Conservation (phyloP, 2,329 filamentous ascomycete genomes). For the Byssoonygena ceratinophila region DNA sequence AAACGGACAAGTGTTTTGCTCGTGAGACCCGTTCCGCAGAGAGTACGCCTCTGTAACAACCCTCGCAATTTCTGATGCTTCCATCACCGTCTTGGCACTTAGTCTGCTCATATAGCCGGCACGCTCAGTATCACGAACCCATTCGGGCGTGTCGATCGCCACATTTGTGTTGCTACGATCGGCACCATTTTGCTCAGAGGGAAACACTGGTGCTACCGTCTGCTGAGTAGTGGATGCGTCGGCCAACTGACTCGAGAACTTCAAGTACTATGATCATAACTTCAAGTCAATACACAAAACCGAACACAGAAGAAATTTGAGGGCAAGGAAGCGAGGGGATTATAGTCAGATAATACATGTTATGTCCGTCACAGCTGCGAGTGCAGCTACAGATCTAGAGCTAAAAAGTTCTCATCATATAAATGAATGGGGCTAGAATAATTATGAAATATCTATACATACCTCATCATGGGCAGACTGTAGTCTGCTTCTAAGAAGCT, state of each 20-base stretch:
- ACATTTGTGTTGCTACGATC: background rate
- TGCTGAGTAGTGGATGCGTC: constrained; percentile 19
- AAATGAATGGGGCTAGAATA: constrained; percentile 19
- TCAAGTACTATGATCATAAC: constrained; percentile 25
- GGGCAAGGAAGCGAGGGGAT: constrained; percentile 20
- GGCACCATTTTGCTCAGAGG: background rate
- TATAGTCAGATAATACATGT: constrained; percentile 47
- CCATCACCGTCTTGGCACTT: constrained; percentile 27
- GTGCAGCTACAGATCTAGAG: constrained; percentile 72
- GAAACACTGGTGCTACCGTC: background rate
- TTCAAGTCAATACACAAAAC: background rate
- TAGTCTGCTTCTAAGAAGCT: constrained; percentile 29
- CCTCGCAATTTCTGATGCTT: constrained; percentile 34
- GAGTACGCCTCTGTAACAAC: constrained; percentile 23
- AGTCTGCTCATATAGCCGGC: constrained; percentile 12
- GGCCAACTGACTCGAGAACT: constrained; percentile 25
- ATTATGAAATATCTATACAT: constrained; percentile 18
- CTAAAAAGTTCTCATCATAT: constrained; percentile 52
- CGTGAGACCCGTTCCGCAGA: constrained; percentile 23
- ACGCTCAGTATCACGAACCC: constrained; percentile 15
- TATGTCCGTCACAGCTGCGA: constrained; percentile 53
- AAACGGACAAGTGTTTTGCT: constrained; percentile 28
- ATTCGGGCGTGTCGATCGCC: constrained; percentile 12
- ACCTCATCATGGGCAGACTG: constrained; percentile 35
- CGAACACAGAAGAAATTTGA: background rate